Conservation (phyloP, 768 basidiomycete species). For the Termitomyces bulborhizus region DNA sequence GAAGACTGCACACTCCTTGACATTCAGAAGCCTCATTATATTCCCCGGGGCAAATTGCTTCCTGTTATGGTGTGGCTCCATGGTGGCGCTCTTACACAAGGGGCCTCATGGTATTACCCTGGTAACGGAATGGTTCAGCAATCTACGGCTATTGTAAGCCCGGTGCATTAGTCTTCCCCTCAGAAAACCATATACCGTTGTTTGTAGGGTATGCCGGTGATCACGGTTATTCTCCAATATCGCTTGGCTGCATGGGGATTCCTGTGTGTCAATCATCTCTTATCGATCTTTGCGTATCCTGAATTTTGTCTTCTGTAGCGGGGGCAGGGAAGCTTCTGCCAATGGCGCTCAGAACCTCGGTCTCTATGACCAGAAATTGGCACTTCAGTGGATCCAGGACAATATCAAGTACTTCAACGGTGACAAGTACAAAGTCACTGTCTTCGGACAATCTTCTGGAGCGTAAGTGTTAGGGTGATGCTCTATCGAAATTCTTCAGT, state of each 20-base stretch:
- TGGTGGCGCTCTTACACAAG: slow-evolving; percentile 16
- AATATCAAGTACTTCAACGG: slow-evolving; percentile 53
- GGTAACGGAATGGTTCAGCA: slow-evolving; percentile 14
- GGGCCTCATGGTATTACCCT: slow-evolving; percentile 15
- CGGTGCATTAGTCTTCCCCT: neutral
- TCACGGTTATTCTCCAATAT: slow-evolving; percentile 15
- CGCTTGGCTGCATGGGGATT: slow-evolving; percentile 17
- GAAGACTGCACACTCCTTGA: slow-evolving; percentile 16
- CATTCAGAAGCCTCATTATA: slow-evolving; percentile 13
- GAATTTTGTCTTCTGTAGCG: neutral
- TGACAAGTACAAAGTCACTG: slow-evolving; percentile 32
- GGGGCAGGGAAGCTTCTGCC: slow-evolving; percentile 24
- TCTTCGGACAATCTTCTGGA: slow-evolving; percentile 53
- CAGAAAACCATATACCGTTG: neutral
- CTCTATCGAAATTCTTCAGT: neutral
- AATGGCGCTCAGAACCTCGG: slow-evolving; percentile 38
- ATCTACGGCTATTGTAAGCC: slow-evolving; percentile 12
- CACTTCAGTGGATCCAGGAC: slow-evolving; percentile 49
- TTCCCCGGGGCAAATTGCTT: slow-evolving; percentile 5
- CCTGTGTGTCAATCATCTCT: slow-evolving; percentile 7
- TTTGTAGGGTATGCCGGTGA: slow-evolving; percentile 11
- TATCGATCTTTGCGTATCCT: neutral
- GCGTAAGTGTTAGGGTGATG: slow-evolving; percentile 31
- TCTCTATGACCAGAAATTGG: slow-evolving; percentile 38
- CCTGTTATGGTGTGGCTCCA: slow-evolving; percentile 18